Conservation (phyloP, 129 eudicot genomes). For the Oenanthe sinensis region DNA sequence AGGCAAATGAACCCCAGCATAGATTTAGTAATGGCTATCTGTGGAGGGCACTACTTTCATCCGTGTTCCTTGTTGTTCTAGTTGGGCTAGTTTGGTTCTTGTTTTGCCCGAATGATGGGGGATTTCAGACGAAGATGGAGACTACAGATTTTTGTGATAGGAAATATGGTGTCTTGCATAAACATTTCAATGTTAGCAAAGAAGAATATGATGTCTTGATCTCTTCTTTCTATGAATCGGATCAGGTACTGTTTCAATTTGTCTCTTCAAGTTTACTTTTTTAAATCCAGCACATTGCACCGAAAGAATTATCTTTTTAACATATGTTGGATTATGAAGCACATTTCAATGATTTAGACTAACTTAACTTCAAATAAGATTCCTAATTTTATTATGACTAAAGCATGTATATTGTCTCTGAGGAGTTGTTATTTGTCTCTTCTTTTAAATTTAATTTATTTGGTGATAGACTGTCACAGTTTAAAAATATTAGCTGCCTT, state of each 20-base stretch:
- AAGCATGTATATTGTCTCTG: background rate
- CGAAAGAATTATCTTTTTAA: background rate
- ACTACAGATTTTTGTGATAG: slow-evolving; percentile 14
- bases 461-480: background rate
- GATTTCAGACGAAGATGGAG: slow-evolving; percentile 20
- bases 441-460: background rate
- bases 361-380: background rate
- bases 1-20: slow-evolving; percentile 25
- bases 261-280: background rate
- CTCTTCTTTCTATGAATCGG: slow-evolving; percentile 30
- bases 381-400: background rate
- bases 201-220: slow-evolving; percentile 33
- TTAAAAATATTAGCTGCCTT: background rate
- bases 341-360: background rate
- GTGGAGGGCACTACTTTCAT: slow-evolving; percentile 34
- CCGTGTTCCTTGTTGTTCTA: slow-evolving; percentile 27
- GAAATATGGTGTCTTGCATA: slow-evolving; percentile 26
- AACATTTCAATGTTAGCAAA: slow-evolving; percentile 49
- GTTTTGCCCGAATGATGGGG: slow-evolving; percentile 15
- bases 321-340: background rate
- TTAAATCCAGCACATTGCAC: background rate
- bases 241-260: slow-evolving; percentile 33
- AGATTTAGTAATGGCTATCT: slow-evolving; percentile 32
- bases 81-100: slow-evolving; percentile 42
- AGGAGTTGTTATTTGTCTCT: background rate